Evolutionary conservation across 257 asterid genomes (phyloP), one percentile per base, ranked within the genome.

Genomic region (Penstemon davidsonii): DNA sequence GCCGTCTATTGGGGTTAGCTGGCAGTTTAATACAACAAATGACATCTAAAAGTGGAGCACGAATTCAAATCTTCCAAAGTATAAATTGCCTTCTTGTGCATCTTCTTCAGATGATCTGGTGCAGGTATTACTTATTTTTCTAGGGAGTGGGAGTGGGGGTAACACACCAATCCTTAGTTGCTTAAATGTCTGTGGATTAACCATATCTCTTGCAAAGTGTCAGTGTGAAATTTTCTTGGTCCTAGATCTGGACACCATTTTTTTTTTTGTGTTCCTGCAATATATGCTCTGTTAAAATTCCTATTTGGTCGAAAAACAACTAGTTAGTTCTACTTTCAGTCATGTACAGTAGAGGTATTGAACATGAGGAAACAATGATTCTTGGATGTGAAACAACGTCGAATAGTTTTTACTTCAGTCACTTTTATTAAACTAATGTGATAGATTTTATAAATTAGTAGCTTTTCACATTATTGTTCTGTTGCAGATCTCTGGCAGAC

Each of bases 11-110:
- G 54, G 98, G 97, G 40, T 84, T 80, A 86, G 84, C 85, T 60
- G 97, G 98, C 62, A 86, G 88, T 69, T 88, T 85, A 8, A 86
- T 93, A 62, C 88, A 88, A 62, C 88, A 88, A 70, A 82, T 93
- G 95, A 78, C 96, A 64, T 83, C 92, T 43, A 95, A 93, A 71
- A 93, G 92, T 76, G 97, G 99, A 56, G 94, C 96, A 19, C 87
- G 88, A 55, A 90, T 93, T 75, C 84, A 85, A 70, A 77, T 93
- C 95, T 93, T 71, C 96, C 99, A 5, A 88, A 83, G 86, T 96
- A 93, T 76, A 84, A 93, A 80, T 78, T 88, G 62, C 95, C 97
- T 71, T 50, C 84, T 55, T 83, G 87, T 83, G 96, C 94, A 55
- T 85, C 96, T 76, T 69, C 92, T 71, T 73, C 93, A 51, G 96